Conservation (phyloP, 495 filamentous ascomycete species). For the Daldinia decipiens region DNA sequence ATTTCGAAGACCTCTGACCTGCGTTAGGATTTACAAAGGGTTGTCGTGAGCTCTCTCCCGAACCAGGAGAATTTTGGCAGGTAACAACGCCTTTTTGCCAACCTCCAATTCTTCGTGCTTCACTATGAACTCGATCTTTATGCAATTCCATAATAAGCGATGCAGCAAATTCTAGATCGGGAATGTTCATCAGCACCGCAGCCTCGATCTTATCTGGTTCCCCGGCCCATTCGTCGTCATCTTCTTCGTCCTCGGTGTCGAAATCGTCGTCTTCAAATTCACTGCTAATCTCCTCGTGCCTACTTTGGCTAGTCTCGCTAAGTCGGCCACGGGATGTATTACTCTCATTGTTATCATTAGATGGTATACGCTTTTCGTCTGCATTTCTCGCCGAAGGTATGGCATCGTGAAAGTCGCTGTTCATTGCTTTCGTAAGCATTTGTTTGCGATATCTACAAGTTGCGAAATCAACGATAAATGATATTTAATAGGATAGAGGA, state of each 20-base stretch:
- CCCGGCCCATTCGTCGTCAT: slow-evolving; percentile 22
- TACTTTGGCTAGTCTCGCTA: not conserved
- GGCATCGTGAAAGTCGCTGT: not conserved
- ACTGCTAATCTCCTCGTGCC: slow-evolving; percentile 1
- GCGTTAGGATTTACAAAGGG: not conserved
- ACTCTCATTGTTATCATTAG: not conserved
- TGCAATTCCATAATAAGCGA: slow-evolving; percentile 30
- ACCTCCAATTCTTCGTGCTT: slow-evolving; percentile 26
- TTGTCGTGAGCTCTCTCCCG: slow-evolving; percentile 3
- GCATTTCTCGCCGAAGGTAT: not conserved
- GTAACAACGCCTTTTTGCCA: slow-evolving; percentile 25
- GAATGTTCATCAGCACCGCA: slow-evolving; percentile 10
- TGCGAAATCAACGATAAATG: not conserved
- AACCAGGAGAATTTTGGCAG: slow-evolving; percentile 12
- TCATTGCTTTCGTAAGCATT: not conserved
- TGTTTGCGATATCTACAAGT: not conserved
- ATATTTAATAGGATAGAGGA: not conserved
- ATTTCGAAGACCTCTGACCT: not conserved
- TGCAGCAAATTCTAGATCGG: slow-evolving; percentile 21
- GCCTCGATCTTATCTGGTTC: slow-evolving; percentile 28
- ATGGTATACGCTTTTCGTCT: not conserved
- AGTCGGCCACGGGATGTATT: not conserved
- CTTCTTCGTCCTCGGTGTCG: slow-evolving; percentile 24
- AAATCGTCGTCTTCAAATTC: slow-evolving; percentile 24
- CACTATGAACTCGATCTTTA: slow-evolving; percentile 16